Conservation (phyloP, 805 yeast species). For the Peterozyma xylosa region DNA sequence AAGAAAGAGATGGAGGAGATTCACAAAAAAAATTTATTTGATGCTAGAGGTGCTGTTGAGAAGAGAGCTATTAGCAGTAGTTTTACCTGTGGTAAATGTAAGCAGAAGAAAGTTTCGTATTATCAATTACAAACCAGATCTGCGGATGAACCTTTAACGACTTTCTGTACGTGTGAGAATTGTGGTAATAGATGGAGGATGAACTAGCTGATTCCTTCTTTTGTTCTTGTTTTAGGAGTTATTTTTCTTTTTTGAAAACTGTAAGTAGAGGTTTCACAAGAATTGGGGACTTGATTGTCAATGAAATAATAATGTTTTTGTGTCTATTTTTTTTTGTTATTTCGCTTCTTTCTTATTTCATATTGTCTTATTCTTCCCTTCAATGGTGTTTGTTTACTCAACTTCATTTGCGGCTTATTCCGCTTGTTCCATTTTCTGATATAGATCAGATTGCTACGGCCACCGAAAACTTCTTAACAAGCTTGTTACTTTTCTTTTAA, state of each 20-base stretch:
- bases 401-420: too few species aligned
- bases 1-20: conserved; percentile 80
- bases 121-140: conserved; percentile 97
- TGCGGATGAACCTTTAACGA: conserved; percentile 98
- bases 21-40: conserved; percentile 83
- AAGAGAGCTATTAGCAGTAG: conserved; percentile 94
- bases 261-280: too few species aligned
- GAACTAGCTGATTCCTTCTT: conserved; percentile 33
- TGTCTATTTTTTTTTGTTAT: too few species aligned
- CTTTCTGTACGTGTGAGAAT: conserved; percentile 95
- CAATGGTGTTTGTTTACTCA: too few species aligned
- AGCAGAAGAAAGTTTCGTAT: conserved; percentile 92
- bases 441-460: too few species aligned
- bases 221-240: not conserved
- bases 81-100: conserved; percentile 96
- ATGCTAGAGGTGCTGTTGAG: conserved; percentile 96
- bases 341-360: too few species aligned
- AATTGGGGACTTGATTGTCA: too few species aligned
- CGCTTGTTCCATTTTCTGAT: too few species aligned
- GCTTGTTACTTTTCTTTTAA: too few species aligned
- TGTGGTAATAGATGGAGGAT: conserved; percentile 99
- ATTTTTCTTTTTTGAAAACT: not conserved
- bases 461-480: too few species aligned
- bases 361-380: too few species aligned
- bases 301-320: too few species aligned